Evolutionary conservation across 257 asterid genomes (phyloP), one percentile per base, ranked within the genome.

Genomic region (Schizonepeta tenuifolia): DNA sequence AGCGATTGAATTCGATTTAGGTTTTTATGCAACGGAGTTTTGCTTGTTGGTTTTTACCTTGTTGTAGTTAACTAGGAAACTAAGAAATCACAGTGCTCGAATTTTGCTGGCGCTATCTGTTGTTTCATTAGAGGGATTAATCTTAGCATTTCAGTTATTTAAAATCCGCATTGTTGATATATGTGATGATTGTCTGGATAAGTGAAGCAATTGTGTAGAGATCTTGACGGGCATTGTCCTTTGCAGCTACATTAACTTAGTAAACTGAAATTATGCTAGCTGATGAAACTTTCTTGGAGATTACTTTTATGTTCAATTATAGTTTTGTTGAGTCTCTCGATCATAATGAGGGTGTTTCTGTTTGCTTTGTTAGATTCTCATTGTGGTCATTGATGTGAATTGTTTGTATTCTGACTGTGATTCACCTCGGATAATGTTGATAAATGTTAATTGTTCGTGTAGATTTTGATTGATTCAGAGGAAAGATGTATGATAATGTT

Each of bases 401-500:
- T 21, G 6, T 5, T 6, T 17, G 4, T 24, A 58, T 41, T 46
- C 9, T 43, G n/a, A n/a, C 43, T 15, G 69, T 64, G 54, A 12
- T 40, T 64, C 2, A 12, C 14, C 33, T 20, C 7, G 7, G 2
- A 21, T 40, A 7, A 11, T 41, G 7, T 41, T 63, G 68, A 38
- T 63, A 20, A 14, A 13, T 41, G 60, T 51, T 43, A 40, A 28
- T 62, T 31, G 51, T 41, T 69, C 57, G 59, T 65, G 62, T 65
- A 73, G 71, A 50, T 51, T 54, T 74, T 58, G 8, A 49, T 77
- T 63, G 17, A 67, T 76, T 69, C 44, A 17, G n/a, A 31, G 58
- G 53, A 49, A 41, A 60, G 55, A 84, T 84, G 88, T 84, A 81
- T 68, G 86, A 79, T 67, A 81, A 79, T 69, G 67, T 67, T 76